These are phyloP conservation scores for Cantharellus anzutake DNA, from an alignment of 768 basidiomycete species.

Conservation along the genomic window DNA sequence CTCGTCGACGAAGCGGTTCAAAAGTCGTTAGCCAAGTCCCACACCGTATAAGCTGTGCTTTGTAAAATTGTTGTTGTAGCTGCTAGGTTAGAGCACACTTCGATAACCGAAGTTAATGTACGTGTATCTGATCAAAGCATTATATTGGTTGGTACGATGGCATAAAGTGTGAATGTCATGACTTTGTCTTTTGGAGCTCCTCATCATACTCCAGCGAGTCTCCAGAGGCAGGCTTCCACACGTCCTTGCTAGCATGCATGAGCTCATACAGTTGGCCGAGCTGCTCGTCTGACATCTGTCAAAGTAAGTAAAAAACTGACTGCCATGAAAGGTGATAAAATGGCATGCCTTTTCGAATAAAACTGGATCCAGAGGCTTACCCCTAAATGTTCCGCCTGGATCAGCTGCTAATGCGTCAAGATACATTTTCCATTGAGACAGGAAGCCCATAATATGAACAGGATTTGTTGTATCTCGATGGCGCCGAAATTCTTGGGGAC, in stretches of 20 bases:
- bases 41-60: no score
- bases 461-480: slow-evolving; percentile 70
- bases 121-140: no score
- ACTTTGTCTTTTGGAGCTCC: no score
- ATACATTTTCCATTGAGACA: slow-evolving; percentile 91
- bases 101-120: no score
- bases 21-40: neutral
- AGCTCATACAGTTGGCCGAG: slow-evolving; percentile 87
- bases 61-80: no score
- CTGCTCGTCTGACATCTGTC: slow-evolving; percentile 76
- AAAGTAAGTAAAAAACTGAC: neutral
- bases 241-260: slow-evolving; percentile 75
- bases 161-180: no score
- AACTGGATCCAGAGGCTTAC: slow-evolving; percentile 49
- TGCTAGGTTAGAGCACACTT: no score
- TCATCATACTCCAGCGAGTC: no score
- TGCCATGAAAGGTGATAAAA: neutral
- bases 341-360: slow-evolving; percentile 51
- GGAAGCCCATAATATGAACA: slow-evolving; percentile 80
- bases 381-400: slow-evolving; percentile 29
- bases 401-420: slow-evolving; percentile 47
- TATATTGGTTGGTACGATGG: no score
- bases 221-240: slow-evolving; percentile 46
- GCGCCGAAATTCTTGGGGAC: slow-evolving; percentile 55
- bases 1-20: slow-evolving; percentile 14